Percentiles rank a stretch among this genome's conserved stretches.
Evolutionary conservation across 2,329 filamentous ascomycete species (phyloP).

Genomic region (Pyricularia pennisetigena): DNA sequence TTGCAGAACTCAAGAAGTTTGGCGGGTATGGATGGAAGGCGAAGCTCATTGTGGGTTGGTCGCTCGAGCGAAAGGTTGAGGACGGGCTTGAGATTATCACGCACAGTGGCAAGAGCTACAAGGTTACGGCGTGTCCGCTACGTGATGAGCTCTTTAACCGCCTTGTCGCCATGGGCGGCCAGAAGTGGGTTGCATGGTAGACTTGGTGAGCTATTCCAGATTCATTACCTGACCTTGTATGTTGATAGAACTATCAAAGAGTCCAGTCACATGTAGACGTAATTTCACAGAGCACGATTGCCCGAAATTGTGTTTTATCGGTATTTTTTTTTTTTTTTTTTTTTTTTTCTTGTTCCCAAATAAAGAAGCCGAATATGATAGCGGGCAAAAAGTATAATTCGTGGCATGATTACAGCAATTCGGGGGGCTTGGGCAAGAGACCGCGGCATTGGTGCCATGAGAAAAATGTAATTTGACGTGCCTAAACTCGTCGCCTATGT

Average conservation of each 20-base stretch:
- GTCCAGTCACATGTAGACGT: too few relatives aligned
- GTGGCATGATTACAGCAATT: too few relatives aligned
- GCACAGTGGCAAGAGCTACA: slow-evolving; percentile 41
- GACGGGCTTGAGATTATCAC: slow-evolving; percentile 64
- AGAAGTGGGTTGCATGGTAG: slow-evolving; percentile 76
- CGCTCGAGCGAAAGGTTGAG: slow-evolving; percentile 60
- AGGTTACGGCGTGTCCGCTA: slow-evolving; percentile 61
- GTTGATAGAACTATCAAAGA: not conserved
- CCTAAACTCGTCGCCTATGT: too few relatives aligned
- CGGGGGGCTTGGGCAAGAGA: too few relatives aligned
- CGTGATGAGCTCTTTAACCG: slow-evolving; percentile 52
- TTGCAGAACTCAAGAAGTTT: slow-evolving; percentile 66
- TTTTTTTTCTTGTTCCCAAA: too few relatives aligned
- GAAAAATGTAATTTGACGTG: too few relatives aligned
- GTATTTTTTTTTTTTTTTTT: too few relatives aligned
- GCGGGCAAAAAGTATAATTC: too few relatives aligned
- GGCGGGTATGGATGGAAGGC: slow-evolving; percentile 80
- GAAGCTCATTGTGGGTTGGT: slow-evolving; percentile 74
- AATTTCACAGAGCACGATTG: too few relatives aligned
- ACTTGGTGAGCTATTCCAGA: not conserved
- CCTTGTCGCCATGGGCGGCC: slow-evolving; percentile 52
- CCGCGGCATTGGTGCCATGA: too few relatives aligned
- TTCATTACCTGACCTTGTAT: not conserved
- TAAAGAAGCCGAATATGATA: too few relatives aligned
- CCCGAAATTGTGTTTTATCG: too few relatives aligned